Conservation (phyloP, 1,284 basidiomycete species). For the Baeospora myosura region DNA sequence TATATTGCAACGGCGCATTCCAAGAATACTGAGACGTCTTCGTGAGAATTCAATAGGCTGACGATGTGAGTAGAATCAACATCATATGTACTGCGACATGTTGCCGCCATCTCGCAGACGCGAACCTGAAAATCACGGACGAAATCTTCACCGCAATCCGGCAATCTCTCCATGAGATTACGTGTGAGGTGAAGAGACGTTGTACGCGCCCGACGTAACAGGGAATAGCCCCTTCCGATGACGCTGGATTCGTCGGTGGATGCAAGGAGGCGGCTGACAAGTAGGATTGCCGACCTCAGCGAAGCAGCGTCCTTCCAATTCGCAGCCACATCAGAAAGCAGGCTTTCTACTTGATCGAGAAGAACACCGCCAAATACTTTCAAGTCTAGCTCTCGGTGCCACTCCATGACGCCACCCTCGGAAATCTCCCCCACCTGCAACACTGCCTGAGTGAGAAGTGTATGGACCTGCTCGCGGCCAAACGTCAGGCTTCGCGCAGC, state of each 20-base stretch:
- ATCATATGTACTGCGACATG: constrained; percentile 35
- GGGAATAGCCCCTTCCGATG: constrained; percentile 9
- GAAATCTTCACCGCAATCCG: constrained; percentile 15
- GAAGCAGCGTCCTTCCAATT: constrained; percentile 38
- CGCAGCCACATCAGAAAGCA: constrained; percentile 22
- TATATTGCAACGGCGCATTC: constrained; percentile 28
- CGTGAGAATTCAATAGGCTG: constrained; percentile 16
- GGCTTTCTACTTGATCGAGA: constrained; percentile 24
- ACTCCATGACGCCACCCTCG: constrained; percentile 11
- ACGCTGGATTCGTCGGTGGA: constrained; percentile 12
- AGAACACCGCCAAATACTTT: constrained; percentile 26
- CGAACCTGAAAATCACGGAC: constrained; percentile 18
- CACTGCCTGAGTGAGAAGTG: constrained; percentile 32
- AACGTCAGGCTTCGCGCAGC: constrained; percentile 29
- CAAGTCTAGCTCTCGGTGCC: constrained; percentile 28
- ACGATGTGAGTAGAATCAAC: constrained; percentile 20
- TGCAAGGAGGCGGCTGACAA: constrained; percentile 29
- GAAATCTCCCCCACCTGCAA: constrained; percentile 33
- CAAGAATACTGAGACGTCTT: constrained; percentile 25
- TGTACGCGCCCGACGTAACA: constrained; percentile 25
- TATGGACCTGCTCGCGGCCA: constrained; percentile 28
- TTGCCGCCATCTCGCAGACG: constrained; percentile 27
- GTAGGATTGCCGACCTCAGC: constrained; percentile 27
- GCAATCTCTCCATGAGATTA: constrained; percentile 21
- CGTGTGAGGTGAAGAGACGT: constrained; percentile 30